phyloP scores from a whole-genome alignment of 179 eudicot species.

The Sideroxylon spinosum region DNA sequence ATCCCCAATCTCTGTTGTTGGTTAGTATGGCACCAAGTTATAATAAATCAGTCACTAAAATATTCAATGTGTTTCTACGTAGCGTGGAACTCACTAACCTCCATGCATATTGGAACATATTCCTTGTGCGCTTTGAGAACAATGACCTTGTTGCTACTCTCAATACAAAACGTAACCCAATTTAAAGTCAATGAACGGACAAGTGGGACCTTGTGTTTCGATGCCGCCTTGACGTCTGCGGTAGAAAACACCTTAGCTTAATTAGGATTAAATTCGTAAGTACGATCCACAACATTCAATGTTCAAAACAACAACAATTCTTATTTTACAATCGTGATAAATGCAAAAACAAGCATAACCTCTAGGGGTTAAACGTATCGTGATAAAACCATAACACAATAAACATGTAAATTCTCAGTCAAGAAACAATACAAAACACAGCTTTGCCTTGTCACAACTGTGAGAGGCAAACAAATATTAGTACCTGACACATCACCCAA shows the following conservation, averaged over 20 bases:
- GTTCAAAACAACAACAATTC: background rate
- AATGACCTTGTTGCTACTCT: conserved; percentile 77
- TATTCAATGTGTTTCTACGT: too few relatives aligned
- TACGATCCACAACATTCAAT: background rate
- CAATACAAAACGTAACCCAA: conserved; percentile 90
- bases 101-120: conserved; percentile 95
- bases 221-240: conserved; percentile 81
- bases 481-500: background rate
- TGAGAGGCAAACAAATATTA: background rate
- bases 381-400: background rate
- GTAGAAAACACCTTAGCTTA: conserved; percentile 16
- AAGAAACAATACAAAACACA: background rate
- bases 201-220: conserved; percentile 93
- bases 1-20: background rate
- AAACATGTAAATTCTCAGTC: background rate
- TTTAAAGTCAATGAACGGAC: conserved; percentile 83
- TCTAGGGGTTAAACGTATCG: background rate
- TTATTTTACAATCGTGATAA: background rate
- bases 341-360: background rate
- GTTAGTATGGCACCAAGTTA: conserved; percentile 1
- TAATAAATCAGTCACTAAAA: background rate
- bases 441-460: background rate
- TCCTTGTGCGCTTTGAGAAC: conserved; percentile 91
- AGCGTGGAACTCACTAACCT: conserved; percentile 53
- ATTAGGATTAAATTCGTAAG: background rate